phyloP scores from a whole-genome alignment of 306 rosid species.

The Castanospermum australe region DNA sequence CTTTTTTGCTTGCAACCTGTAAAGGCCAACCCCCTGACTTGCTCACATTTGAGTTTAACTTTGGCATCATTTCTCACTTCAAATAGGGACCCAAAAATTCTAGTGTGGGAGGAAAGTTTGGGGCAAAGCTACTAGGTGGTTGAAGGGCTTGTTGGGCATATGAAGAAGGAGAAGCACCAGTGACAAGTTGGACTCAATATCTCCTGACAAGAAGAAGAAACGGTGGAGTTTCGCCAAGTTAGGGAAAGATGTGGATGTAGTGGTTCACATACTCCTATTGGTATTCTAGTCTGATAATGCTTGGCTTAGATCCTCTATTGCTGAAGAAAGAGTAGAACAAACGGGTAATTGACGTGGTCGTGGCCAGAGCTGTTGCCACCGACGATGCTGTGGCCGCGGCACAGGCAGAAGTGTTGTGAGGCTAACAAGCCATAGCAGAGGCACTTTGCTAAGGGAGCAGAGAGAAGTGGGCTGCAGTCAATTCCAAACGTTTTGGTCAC shows the following conservation, averaged over 20 bases:
- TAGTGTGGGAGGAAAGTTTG: neutral
- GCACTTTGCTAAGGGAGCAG: slow-evolving; percentile 35
- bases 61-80: neutral
- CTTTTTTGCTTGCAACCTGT: slow-evolving; percentile 61
- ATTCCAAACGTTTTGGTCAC: slow-evolving; percentile 63
- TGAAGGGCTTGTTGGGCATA: slow-evolving; percentile 59
- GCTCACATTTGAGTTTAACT: neutral
- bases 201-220: slow-evolving; percentile 45
- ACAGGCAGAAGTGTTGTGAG: slow-evolving; percentile 63
- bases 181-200: slow-evolving; percentile 2
- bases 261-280: slow-evolving; percentile 11
- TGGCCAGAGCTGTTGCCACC: slow-evolving; percentile 62
- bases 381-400: slow-evolving; percentile 77
- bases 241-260: slow-evolving; percentile 30
- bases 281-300: slow-evolving; percentile 30
- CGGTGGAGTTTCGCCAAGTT: slow-evolving; percentile 65
- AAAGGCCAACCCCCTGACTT: slow-evolving; percentile 6
- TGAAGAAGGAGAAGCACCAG: slow-evolving; percentile 56
- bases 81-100: slow-evolving; percentile 10
- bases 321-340: slow-evolving; percentile 53
- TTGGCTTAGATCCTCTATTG: slow-evolving; percentile 51
- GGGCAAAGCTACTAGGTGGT: slow-evolving; percentile 60
- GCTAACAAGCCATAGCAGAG: slow-evolving; percentile 51
- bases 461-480: slow-evolving; percentile 51
- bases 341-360: slow-evolving; percentile 75